Evolutionary conservation across 2,329 filamentous ascomycete genomes (phyloP).

Genomic region (Colletotrichum siamense): DNA sequence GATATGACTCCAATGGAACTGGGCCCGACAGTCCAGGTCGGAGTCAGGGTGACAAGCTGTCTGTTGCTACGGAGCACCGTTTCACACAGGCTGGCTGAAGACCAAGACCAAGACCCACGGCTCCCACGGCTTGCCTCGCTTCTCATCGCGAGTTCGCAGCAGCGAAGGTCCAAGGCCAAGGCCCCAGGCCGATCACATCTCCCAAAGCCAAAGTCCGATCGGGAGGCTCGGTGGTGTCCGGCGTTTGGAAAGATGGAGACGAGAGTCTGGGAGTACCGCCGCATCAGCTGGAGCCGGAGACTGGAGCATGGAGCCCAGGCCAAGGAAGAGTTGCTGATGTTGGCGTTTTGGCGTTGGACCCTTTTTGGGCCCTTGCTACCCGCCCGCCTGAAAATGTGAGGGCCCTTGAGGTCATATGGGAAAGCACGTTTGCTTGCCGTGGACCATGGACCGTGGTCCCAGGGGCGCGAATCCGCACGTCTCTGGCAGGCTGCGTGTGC

Average conservation of each 20-base stretch:
- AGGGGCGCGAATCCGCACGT: not conserved
- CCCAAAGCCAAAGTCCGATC: constrained; percentile 18
- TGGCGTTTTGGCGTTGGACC: constrained; percentile 6
- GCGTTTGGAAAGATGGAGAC: constrained; percentile 12
- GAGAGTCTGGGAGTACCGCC: constrained; percentile 14
- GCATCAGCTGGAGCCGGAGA: constrained; percentile 15
- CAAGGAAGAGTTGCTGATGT: not conserved
- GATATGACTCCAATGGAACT: constrained; percentile 16
- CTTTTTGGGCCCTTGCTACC: constrained; percentile 6
- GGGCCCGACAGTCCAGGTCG: constrained; percentile 1
- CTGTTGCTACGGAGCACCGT: constrained; percentile 16
- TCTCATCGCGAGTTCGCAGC: not conserved
- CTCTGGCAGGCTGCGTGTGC: constrained; percentile 2
- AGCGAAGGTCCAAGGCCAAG: not conserved
- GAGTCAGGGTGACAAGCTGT: constrained; percentile 2
- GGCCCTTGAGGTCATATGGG: constrained; percentile 13
- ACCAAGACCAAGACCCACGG: constrained; percentile 8
- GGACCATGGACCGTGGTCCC: not conserved
- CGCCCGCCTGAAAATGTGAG: not conserved
- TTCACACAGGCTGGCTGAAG: constrained; percentile 18
- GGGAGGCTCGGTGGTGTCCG: constrained; percentile 22
- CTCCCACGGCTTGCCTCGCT: constrained; percentile 4
- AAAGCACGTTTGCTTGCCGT: not conserved
- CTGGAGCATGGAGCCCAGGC: constrained; percentile 1
- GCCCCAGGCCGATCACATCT: not conserved